Conservation (phyloP, 75 land plant species). For the Selaginella moellendorffii region DNA sequence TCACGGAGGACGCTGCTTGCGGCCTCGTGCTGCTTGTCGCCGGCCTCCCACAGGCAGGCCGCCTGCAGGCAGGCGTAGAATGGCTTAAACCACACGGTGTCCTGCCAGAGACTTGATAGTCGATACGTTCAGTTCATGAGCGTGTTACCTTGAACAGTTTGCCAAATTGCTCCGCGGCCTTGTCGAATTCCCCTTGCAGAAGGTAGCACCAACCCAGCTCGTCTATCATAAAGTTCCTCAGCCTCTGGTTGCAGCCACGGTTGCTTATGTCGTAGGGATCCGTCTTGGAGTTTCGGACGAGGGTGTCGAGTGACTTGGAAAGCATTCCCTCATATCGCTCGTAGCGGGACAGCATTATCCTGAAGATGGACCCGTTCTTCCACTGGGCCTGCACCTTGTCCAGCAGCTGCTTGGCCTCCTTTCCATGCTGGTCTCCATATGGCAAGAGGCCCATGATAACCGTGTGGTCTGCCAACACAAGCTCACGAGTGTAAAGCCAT, state of each 20-base stretch:
- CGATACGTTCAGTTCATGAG: too few species aligned
- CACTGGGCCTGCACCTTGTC: conserved; percentile 16
- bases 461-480: conserved; percentile 14
- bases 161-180: conserved; percentile 22
- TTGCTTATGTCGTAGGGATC: conserved; percentile 12
- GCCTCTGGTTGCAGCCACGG: conserved; percentile 15
- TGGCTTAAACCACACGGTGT: conserved; percentile 27
- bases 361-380: conserved; percentile 20
- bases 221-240: conserved; percentile 17
- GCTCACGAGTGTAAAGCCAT: too few species aligned
- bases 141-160: conserved; percentile 24
- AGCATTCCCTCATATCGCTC: conserved; percentile 21
- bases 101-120: too few species aligned
- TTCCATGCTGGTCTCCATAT: conserved; percentile 12
- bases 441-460: conserved; percentile 28
- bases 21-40: conserved; percentile 16
- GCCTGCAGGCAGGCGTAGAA: conserved; percentile 21
- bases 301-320: neutral
- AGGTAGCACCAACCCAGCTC: conserved; percentile 31
- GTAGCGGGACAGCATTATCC: conserved; percentile 18
- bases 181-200: conserved; percentile 21
- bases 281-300: conserved; percentile 1
- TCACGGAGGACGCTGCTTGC: conserved; percentile 17
- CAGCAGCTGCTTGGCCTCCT: conserved; percentile 14
- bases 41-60: conserved; percentile 26